Evolutionary conservation across 1,284 basidiomycete genomes (phyloP).

Genomic region (Ganoderma lingzhi): DNA sequence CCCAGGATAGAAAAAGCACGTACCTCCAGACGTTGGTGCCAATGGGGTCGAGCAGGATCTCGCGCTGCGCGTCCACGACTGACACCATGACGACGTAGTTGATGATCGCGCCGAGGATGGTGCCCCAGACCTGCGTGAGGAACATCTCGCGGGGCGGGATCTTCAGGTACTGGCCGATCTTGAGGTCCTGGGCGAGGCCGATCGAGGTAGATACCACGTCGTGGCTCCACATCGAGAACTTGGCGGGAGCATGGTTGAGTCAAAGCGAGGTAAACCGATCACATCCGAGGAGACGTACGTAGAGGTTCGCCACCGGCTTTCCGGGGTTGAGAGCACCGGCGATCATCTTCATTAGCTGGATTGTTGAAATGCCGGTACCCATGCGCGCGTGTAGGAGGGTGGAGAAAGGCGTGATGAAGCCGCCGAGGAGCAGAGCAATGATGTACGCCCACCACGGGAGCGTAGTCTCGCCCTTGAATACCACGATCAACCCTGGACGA

Average conservation of each 20-base stretch:
- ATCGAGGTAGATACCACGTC: slow-evolving; percentile 63
- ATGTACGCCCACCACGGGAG: slow-evolving; percentile 72
- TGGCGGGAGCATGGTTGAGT: neutral
- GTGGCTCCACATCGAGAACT: slow-evolving; percentile 74
- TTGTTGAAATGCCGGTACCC: slow-evolving; percentile 66
- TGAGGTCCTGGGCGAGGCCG: slow-evolving; percentile 45
- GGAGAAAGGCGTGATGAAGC: slow-evolving; percentile 51
- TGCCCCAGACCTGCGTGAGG: slow-evolving; percentile 71
- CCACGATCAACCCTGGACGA: slow-evolving; percentile 53
- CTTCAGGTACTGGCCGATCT: slow-evolving; percentile 82
- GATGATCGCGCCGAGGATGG: slow-evolving; percentile 57
- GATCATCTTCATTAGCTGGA: slow-evolving; percentile 74
- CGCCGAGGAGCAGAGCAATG: slow-evolving; percentile 41
- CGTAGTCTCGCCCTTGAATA: slow-evolving; percentile 65
- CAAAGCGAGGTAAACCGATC: slow-evolving; percentile 12
- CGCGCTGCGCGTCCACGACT: slow-evolving; percentile 59
- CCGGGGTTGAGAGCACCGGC: slow-evolving; percentile 69
- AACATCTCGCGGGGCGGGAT: slow-evolving; percentile 79
- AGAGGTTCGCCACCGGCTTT: slow-evolving; percentile 71
- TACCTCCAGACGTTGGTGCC: slow-evolving; percentile 65
- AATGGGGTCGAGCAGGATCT: slow-evolving; percentile 56
- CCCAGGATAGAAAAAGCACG: neutral
- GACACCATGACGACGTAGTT: slow-evolving; percentile 62
- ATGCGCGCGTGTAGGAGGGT: slow-evolving; percentile 55
- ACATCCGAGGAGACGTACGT: slow-evolving; percentile 47